Evolutionary conservation across 2,329 filamentous ascomycete species (phyloP).

Genomic region (Mycocentrospora acerina): DNA sequence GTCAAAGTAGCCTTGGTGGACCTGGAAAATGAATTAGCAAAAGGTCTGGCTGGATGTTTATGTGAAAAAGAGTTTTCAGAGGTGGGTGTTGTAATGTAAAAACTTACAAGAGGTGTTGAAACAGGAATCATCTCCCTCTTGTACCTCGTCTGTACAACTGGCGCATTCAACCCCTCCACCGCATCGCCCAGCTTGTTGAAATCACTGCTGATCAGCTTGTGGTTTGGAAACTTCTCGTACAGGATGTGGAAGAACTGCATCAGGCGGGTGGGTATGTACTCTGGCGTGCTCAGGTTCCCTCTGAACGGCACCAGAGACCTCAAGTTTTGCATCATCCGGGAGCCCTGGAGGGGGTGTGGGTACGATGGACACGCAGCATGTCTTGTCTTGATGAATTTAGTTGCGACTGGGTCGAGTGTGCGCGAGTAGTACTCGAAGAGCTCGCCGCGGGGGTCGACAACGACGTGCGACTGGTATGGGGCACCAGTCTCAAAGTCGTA

Average conservation of each 20-base stretch:
- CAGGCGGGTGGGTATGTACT: constrained; percentile 91
- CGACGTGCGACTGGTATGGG: constrained; percentile 83
- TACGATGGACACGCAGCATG: constrained; percentile 67
- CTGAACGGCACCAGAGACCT: constrained; percentile 67
- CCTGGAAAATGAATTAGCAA: constrained; percentile 52
- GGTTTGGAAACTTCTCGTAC: constrained; percentile 82
- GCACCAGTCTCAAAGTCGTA: constrained; percentile 81
- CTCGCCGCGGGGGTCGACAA: constrained; percentile 82
- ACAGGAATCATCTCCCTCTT: constrained; percentile 85
- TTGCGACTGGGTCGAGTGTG: constrained; percentile 76
- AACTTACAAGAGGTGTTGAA: constrained; percentile 78
- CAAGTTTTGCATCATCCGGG: constrained; percentile 61
- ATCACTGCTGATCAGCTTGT: constrained; percentile 85
- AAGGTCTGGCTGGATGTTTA: too few relatives aligned
- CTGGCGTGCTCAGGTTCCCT: constrained; percentile 75
- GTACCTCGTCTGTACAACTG: constrained; percentile 94
- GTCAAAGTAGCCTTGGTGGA: constrained; percentile 98
- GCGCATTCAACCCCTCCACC: constrained; percentile 81
- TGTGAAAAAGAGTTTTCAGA: too few relatives aligned
- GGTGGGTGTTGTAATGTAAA: too few relatives aligned
- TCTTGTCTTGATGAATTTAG: constrained; percentile 81
- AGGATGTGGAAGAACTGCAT: constrained; percentile 98
- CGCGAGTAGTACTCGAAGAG: constrained; percentile 93
- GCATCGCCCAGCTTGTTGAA: constrained; percentile 85
- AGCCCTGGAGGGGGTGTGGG: constrained; percentile 62